phyloP scores from a whole-genome alignment of 2,329 filamentous ascomycete species.

The Colletotrichum costaricense region DNA sequence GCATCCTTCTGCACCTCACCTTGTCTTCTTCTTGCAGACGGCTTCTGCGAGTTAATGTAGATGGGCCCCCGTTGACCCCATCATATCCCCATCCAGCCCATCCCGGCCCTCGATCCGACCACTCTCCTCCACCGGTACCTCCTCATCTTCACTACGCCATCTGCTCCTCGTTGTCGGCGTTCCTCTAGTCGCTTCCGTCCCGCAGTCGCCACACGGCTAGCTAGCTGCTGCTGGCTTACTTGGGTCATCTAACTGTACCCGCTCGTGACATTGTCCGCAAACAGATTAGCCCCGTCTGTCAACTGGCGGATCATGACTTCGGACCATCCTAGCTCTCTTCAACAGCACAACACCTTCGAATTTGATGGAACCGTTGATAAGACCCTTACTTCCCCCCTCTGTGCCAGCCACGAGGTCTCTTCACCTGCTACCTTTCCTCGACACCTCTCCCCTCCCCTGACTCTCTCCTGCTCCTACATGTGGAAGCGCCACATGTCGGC shows the following conservation, averaged over 20 bases:
- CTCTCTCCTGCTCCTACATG: constrained; percentile 31
- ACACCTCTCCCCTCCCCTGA: constrained; percentile 15
- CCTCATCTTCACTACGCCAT: constrained; percentile 10
- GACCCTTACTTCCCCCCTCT: constrained; percentile 23
- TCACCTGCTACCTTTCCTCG: constrained; percentile 10
- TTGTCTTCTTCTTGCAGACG: constrained; percentile 27
- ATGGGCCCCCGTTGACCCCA: constrained; percentile 21
- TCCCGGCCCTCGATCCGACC: constrained; percentile 18
- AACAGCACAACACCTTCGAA: constrained; percentile 22
- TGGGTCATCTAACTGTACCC: constrained; percentile 30
- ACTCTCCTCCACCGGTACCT: constrained; percentile 14
- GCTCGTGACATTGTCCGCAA: constrained; percentile 39
- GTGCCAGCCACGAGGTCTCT: neutral
- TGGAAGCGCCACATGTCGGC: constrained; percentile 35
- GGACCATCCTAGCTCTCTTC: constrained; percentile 31
- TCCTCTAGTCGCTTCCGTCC: constrained; percentile 21
- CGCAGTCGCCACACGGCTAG: constrained; percentile 27
- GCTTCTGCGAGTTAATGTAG: constrained; percentile 29
- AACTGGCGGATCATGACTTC: constrained; percentile 37
- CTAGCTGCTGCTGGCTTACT: constrained; percentile 28
- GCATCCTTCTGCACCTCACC: constrained; percentile 21
- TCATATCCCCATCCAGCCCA: constrained; percentile 23
- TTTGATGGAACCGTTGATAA: constrained; percentile 36
- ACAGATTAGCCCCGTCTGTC: constrained; percentile 37
- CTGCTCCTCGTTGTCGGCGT: constrained; percentile 16